Evolutionary conservation across 441 rosid genomes (phyloP).

Genomic region (Syzygium syzygioides): DNA sequence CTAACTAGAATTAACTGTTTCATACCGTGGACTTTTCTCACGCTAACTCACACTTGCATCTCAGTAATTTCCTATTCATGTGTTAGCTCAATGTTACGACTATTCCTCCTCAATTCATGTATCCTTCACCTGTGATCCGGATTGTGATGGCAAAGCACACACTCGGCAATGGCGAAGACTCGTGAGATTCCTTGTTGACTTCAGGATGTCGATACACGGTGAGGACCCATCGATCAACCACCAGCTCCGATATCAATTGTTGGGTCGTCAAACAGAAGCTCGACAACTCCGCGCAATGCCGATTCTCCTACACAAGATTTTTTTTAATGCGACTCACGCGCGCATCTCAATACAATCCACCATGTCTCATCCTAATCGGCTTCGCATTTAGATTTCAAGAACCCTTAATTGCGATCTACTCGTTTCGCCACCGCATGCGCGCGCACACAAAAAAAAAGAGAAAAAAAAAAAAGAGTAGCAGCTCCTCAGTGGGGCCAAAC

Average conservation of each 20-base stretch:
- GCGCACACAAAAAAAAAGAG: neutral
- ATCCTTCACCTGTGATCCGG: rapidly evolving
- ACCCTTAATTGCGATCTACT: neutral
- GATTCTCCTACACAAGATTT: neutral
- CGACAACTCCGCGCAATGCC: rapidly evolving
- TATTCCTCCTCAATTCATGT: neutral
- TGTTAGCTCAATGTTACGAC: rapidly evolving
- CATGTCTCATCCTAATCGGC: neutral
- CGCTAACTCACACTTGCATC: rapidly evolving
- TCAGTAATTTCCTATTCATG: rapidly evolving
- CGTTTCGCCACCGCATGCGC: neutral
- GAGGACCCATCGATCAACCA: rapidly evolving
- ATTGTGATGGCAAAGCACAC: rapidly evolving
- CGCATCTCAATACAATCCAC: neutral
- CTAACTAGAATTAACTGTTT: rapidly evolving
- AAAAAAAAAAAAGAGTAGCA: neutral
- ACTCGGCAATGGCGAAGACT: rapidly evolving
- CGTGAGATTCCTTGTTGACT: neutral
- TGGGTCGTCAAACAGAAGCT: neutral
- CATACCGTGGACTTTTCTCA: rapidly evolving
- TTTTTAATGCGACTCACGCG: neutral
- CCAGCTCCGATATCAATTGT: neutral
- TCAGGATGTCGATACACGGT: rapidly evolving
- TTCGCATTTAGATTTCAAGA: neutral
- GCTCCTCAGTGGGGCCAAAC: neutral